Base-by-base conservation (phyloP, 73 alveolate genomes). In the Paramecium pentaurelia region DNA sequence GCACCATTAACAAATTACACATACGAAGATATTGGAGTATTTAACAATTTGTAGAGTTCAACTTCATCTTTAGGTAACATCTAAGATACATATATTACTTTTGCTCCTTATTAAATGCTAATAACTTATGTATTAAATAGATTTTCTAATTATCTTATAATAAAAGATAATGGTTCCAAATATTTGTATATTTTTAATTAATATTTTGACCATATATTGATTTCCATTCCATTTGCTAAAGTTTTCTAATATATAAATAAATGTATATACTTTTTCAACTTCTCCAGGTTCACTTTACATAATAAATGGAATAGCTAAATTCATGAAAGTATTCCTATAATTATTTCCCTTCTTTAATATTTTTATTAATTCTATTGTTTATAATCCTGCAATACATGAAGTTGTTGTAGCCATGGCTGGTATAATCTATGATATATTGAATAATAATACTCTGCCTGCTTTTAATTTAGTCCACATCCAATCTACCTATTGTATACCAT, bases 371-470 rank as follows among this genome's bases (percentile, higher is more conserved):
- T 64, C 84, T 6, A 64, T 1, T 2, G 47, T 80, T 32, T 64
- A n/a, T 14, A 64, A 34, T 64, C 51, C 84, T 64, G 84, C 84
- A 32, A 64, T 64, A 34, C 84, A 64, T 4, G 84, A 64, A 11
- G 84, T 80, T 0, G 99, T 98, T n/a, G 99, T 98, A 6, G 98
- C 93, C 83, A 98, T 93, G 20, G 99, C 99, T 6, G 99, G 99
- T 20, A 97, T 97, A 58, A 98, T 98, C 94, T 80, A 80, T 14
- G 4, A 18, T 80, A 80, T 27, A 54, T 54, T 2, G 25, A 80
- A 11, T 80, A 5, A 45, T 73, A 73, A 80, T 80, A 80, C 91
- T 93, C 97, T 94, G 47, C 99, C 99, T 20, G 99, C 99, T 89
- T 96, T 98, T 68, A 98, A 71, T 93, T 98, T 98, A 28, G 96